phyloP scores from a whole-genome alignment of 75 land plant genomes.

The Selaginella tamariscina region DNA sequence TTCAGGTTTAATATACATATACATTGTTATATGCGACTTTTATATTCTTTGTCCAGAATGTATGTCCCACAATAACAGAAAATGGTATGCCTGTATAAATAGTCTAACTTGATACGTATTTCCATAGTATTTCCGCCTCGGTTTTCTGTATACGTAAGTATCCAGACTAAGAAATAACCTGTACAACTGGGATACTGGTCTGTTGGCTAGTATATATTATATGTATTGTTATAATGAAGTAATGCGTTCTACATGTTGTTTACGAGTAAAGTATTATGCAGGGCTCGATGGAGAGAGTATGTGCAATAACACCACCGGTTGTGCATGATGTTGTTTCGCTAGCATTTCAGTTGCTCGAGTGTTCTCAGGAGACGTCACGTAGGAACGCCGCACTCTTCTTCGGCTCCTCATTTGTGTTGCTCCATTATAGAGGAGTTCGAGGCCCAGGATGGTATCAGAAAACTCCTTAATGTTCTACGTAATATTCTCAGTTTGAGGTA shows the following conservation, averaged over 20 bases:
- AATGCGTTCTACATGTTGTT: background rate
- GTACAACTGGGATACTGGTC: too few species aligned
- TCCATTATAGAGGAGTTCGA: slow-evolving; percentile 92
- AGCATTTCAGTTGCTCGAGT: slow-evolving; percentile 71
- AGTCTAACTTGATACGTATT: too few species aligned
- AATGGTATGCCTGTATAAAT: too few species aligned
- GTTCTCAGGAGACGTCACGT: slow-evolving; percentile 85
- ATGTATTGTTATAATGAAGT: too few species aligned
- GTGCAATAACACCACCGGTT: slow-evolving; percentile 64
- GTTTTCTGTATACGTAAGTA: too few species aligned
- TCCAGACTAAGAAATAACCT: too few species aligned
- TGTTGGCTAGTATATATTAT: too few species aligned
- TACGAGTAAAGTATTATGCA: slow-evolving; percentile 19
- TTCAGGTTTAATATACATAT: too few species aligned
- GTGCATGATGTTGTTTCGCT: slow-evolving; percentile 70
- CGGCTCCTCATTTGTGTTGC: slow-evolving; percentile 80
- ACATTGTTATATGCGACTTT: too few species aligned
- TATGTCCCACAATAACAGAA: too few species aligned
- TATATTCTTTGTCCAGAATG: too few species aligned
- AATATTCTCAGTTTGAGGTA: slow-evolving; percentile 75
- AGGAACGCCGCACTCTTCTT: slow-evolving; percentile 86
- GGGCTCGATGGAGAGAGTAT: slow-evolving; percentile 97
- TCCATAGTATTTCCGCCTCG: too few species aligned
- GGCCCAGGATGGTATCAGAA: slow-evolving; percentile 66
- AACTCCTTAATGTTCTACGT: slow-evolving; percentile 55